These are phyloP conservation scores for Fusarium sp. DNA, from an alignment of 2,329 filamentous ascomycete genomes.

Conservation along the genomic window DNA sequence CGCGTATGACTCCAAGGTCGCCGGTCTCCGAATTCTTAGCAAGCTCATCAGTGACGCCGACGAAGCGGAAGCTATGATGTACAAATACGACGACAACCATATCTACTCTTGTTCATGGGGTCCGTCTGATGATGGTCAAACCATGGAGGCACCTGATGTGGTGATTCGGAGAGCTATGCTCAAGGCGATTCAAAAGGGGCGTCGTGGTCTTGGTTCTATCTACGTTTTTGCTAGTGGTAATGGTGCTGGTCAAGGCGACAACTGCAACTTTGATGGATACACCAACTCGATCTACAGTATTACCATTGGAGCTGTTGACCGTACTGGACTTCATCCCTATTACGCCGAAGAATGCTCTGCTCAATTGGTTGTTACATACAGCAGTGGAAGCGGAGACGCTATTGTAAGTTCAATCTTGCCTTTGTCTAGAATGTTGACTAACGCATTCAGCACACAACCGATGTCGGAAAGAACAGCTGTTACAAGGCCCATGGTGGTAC, in stretches of 20 bases:
- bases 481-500: slow-evolving; percentile 89
- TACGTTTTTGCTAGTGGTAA: slow-evolving; percentile 97
- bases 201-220: slow-evolving; percentile 84
- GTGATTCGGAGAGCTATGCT: slow-evolving; percentile 92
- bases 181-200: slow-evolving; percentile 89
- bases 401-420: slow-evolving; percentile 67
- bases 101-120: slow-evolving; percentile 99
- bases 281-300: slow-evolving; percentile 99
- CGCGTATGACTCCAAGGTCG: slow-evolving; percentile 89
- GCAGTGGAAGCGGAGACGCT: slow-evolving; percentile 85
- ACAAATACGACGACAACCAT: slow-evolving; percentile 88
- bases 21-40: slow-evolving; percentile 91
- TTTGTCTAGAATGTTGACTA: neutral
- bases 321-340: slow-evolving; percentile 87
- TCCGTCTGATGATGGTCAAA: slow-evolving; percentile 89
- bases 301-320: slow-evolving; percentile 91
- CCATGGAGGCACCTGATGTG: slow-evolving; percentile 93
- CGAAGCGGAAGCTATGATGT: slow-evolving; percentile 92
- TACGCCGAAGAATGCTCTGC: slow-evolving; percentile 98
- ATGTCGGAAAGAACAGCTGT: slow-evolving; percentile 86
- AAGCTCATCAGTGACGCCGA: slow-evolving; percentile 92
- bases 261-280: slow-evolving; percentile 99
- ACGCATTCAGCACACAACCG: slow-evolving; percentile 79
- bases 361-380: slow-evolving; percentile 95
- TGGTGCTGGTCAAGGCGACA: slow-evolving; percentile 86